Evolutionary conservation across 345 rosid species (phyloP), one percentile per base, ranked within the genome.

Genomic region (Limnanthes douglasii): DNA sequence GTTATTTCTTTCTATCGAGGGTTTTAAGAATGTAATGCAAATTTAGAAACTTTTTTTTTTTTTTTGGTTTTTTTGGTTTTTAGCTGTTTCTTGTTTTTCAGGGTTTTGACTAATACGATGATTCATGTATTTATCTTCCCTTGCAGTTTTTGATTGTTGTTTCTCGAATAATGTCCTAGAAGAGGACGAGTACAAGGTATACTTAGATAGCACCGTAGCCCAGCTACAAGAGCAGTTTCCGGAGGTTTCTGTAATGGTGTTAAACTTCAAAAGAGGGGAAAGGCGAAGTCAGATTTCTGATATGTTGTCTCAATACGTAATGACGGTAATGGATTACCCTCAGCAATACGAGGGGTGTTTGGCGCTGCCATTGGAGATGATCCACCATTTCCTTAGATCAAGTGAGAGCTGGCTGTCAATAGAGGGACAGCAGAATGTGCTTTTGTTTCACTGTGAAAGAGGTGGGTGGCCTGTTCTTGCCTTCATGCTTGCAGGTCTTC

Each of bases 381-480:
- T 84, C 48, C 88, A 80, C 51, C 96, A 80, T 59, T 90, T 84
- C 51, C 72, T 90, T 46, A 59, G 78, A 53, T 84, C 93, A 0
- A 80, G 98, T 51, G 96, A 90, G 59, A 90, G 94, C 66, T 84
- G 94, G 96, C 48, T 84, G 51, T 75, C 94, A 6, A 29, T 80
- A 62, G 93, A 80, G 47, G 94, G 98, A 46, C 96, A 90, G 36
- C 93, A 90, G 37, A 80, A 90, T 69, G 93, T 90, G 19, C 41
- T 90, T 43, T 60, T 90, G 64, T 77, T 90, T 96, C 94, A 90
- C 47, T 90, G 98, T 21, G 98, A 84, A 48, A 77, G 62, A 63
- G 93, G 94, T 46, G 94, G 96, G 22, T 90, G 96, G 98, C 96
- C 96, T 16, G 82, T 90, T 40, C 94, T 90, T 22, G 96, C 96